Evolutionary conservation across 805 yeast species (phyloP).

Genomic region (Candida oleophila): DNA sequence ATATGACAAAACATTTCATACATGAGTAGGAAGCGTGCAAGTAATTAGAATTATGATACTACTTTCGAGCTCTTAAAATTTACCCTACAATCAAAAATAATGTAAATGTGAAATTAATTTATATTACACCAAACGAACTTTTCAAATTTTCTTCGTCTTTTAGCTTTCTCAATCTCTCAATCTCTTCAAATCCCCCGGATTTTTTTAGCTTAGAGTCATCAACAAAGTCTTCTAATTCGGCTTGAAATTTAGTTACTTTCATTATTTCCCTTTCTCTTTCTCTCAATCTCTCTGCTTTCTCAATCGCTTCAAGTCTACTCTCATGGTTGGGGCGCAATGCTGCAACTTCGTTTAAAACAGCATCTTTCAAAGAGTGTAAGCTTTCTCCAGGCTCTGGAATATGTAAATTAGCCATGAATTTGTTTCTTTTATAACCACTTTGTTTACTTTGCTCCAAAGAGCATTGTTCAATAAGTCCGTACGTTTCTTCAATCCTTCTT

Average conservation of each 20-base stretch:
- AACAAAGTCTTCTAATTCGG: conserved; percentile 83
- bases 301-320: conserved; percentile 81
- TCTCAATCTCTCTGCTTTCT: conserved; percentile 79
- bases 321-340: conserved; percentile 84
- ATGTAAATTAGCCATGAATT: conserved; percentile 40
- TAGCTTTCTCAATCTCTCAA: conserved; percentile 64
- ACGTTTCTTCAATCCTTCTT: conserved; percentile 77
- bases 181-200: conserved; percentile 87
- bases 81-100: background rate
- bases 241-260: conserved; percentile 66
- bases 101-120: background rate
- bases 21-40: background rate
- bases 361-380: conserved; percentile 63
- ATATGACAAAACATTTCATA: background rate
- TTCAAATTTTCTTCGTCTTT: conserved; percentile 74
- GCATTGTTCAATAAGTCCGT: conserved; percentile 75
- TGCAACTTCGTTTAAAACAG: conserved; percentile 75
- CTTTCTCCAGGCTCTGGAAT: conserved; percentile 65
- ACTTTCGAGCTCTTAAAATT: too few relatives aligned
- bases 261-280: conserved; percentile 64
- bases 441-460: conserved; percentile 73
- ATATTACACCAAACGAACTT: conserved; percentile 31
- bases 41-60: background rate
- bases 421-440: conserved; percentile 42
- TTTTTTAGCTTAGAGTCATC: conserved; percentile 72